These are phyloP conservation scores for Arthrobotrys pseudoclavata DNA, from an alignment of 2,329 filamentous ascomycete species.

Conservation along the genomic window DNA sequence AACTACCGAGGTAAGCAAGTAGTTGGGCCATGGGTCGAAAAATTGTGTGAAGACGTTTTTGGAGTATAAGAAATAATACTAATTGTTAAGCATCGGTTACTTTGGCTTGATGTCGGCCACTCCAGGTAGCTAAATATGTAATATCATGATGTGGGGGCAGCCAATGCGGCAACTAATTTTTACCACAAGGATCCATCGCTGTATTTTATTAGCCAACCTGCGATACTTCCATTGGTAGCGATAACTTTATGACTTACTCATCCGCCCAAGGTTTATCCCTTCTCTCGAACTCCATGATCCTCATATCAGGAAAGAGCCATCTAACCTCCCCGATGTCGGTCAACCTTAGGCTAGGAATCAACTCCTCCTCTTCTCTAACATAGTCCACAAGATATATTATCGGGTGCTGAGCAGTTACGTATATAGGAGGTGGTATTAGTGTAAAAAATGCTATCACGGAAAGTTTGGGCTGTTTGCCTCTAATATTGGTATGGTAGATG, in stretches of 20 bases:
- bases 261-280: conserved; percentile 37
- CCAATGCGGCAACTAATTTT: background rate
- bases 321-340: conserved; percentile 26
- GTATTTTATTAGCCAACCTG: conserved; percentile 5
- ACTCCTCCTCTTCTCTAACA: background rate
- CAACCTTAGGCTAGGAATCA: conserved; percentile 6
- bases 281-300: conserved; percentile 46
- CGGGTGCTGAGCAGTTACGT: conserved; percentile 12
- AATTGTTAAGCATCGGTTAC: background rate
- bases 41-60: background rate
- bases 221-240: background rate
- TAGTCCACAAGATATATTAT: conserved; percentile 38
- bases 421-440: conserved; percentile 23
- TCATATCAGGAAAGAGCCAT: conserved; percentile 32
- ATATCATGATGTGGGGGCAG: background rate
- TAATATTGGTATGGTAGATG: conserved; percentile 10
- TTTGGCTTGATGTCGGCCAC: background rate
- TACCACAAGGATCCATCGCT: conserved; percentile 38
- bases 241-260: conserved; percentile 21
- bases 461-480: conserved; percentile 21
- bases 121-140: background rate
- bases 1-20: background rate
- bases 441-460: conserved; percentile 36
- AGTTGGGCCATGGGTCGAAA: background rate
- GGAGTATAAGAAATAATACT: background rate